These are phyloP conservation scores for Plantago major DNA, from an alignment of 257 asterid species.

Conservation along the genomic window DNA sequence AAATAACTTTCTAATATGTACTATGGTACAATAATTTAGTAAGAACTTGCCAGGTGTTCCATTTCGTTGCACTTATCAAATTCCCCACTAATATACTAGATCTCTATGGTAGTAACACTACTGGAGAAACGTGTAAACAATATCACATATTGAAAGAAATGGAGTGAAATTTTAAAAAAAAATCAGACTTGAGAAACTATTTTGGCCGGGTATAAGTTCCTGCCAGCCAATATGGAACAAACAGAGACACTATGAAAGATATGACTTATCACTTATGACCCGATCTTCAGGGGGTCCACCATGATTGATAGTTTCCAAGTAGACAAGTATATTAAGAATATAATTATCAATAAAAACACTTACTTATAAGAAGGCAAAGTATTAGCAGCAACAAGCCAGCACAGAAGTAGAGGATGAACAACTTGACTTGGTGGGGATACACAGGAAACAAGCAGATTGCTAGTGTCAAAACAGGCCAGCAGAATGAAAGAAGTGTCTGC, in stretches of 20 bases:
- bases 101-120: not conserved
- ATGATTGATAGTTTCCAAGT: slow-evolving; percentile 2
- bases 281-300: not conserved
- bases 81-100: not conserved
- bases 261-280: not conserved
- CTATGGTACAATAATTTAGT: not conserved
- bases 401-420: slow-evolving; percentile 84
- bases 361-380: slow-evolving; percentile 73
- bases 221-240: not conserved
- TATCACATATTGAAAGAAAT: not conserved
- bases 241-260: not conserved
- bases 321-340: not conserved
- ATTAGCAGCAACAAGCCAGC: slow-evolving; percentile 91
- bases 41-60: not conserved
- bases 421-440: slow-evolving; percentile 92
- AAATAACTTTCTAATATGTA: not conserved
- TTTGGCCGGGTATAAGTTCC: not conserved
- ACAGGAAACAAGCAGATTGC: slow-evolving; percentile 99
- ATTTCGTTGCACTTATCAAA: not conserved
- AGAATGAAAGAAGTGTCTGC: slow-evolving; percentile 98
- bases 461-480: slow-evolving; percentile 94
- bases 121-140: not conserved
- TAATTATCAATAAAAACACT: slow-evolving; percentile 38
- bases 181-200: not conserved
- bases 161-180: not conserved